Conservation (phyloP, 345 rosid genomes). For the Mercurialis annua region DNA sequence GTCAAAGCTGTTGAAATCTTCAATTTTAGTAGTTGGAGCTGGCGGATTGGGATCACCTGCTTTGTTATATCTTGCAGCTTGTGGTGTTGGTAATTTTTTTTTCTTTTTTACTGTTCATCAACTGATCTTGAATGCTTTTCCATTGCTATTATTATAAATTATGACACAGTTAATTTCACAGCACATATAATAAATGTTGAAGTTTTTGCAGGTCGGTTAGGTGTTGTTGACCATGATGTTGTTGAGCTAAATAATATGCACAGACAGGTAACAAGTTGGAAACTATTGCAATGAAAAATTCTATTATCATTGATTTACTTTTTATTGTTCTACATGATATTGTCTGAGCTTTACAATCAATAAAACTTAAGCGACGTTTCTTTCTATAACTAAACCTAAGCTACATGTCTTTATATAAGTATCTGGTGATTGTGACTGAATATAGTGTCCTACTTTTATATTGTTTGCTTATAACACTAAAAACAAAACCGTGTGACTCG, state of each 20-base stretch:
- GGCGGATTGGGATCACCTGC: constrained; percentile 97
- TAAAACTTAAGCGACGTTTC: background rate
- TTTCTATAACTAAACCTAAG: background rate
- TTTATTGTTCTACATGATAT: background rate
- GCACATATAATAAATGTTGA: background rate
- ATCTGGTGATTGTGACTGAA: background rate
- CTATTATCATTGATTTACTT: background rate
- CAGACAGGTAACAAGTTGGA: constrained; percentile 64
- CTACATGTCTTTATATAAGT: no score
- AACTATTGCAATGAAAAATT: background rate
- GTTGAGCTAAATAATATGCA: constrained; percentile 98
- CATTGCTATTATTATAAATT: background rate
- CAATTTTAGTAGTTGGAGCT: constrained; percentile 84
- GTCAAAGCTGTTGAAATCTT: constrained; percentile 71
- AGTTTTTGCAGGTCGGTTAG: constrained; percentile 60
- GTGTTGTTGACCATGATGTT: constrained; percentile 89
- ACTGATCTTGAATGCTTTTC: background rate
- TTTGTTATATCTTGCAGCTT: constrained; percentile 81
- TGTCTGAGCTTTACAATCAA: background rate
- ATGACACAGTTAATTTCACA: background rate
- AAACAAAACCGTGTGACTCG: background rate
- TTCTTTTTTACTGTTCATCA: background rate
- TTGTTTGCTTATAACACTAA: background rate
- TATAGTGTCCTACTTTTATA: background rate
- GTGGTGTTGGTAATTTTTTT: constrained; percentile 71